These are phyloP conservation scores for Xylariaceae sp. DNA, from an alignment of 2,329 filamentous ascomycete species.

Conservation along the genomic window DNA sequence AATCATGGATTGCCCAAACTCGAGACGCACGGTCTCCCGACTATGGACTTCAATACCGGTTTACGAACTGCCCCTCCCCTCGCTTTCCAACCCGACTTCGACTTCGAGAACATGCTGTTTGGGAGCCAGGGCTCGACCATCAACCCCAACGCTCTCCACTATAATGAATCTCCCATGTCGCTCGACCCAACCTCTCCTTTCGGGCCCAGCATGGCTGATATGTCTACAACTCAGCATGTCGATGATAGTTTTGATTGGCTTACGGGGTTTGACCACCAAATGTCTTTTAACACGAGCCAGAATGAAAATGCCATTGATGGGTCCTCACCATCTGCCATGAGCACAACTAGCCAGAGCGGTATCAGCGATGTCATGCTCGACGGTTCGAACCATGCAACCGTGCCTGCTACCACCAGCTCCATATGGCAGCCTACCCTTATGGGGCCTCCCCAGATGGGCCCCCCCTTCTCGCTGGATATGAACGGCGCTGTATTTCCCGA, in stretches of 20 bases:
- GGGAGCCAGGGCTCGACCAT: constrained; percentile 61
- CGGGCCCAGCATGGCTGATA: constrained; percentile 52
- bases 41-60: constrained; percentile 61
- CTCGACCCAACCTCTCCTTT: constrained; percentile 62
- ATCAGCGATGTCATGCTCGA: constrained; percentile 91
- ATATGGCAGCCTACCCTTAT: constrained; percentile 71
- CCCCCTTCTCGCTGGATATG: constrained; percentile 72
- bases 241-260: constrained; percentile 83
- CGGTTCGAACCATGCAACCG: constrained; percentile 63
- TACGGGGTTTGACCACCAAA: constrained; percentile 73
- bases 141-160: constrained; percentile 74
- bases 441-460: constrained; percentile 63
- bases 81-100: constrained; percentile 60
- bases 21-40: constrained; percentile 68
- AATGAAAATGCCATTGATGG: constrained; percentile 84
- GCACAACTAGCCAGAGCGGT: constrained; percentile 86
- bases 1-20: constrained; percentile 73
- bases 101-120: constrained; percentile 68
- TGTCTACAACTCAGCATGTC: constrained; percentile 54
- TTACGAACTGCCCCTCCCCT: constrained; percentile 73
- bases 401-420: constrained; percentile 48
- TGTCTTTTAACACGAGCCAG: constrained; percentile 59
- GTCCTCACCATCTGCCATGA: constrained; percentile 93
- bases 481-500: constrained; percentile 73
- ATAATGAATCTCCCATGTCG: constrained; percentile 69